Evolutionary conservation across 2,329 filamentous ascomycete genomes (phyloP), one percentile per base, ranked within the genome.

Genomic region (Ceratocystis cacaofunesta): DNA sequence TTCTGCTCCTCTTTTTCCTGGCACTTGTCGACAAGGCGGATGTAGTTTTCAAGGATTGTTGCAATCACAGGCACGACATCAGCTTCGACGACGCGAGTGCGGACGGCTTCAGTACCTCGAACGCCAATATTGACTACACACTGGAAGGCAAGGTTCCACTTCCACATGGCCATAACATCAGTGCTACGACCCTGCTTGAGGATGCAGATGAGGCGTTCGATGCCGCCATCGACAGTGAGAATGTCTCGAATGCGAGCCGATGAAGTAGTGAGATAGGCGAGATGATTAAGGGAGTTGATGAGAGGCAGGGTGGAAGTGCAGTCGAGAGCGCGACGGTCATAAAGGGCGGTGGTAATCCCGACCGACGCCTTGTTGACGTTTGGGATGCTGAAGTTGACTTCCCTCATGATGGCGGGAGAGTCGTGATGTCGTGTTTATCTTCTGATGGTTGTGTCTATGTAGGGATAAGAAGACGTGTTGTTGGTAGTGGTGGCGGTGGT

Each of bases 101-200:
- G 85, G 67, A 99, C 94, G 70, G 85, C 86, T 78, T 99, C 94
- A 12, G 94, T 96, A 68, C 94, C 94, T 70, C 94, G 85, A 68
- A 99, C 92, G 66, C 94, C 94, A 73, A 99, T 97, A 76, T 99
- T 99, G 74, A 99, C 94, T 69, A 97, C 92, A 75, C 94, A 99
- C 76, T 97, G 94, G 75, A 99, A 99, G 64, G 94, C 94, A 69
- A 99, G 82, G 73, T 96, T 99, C 94, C 94, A 99, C 77, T 97
- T 97, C 94, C 94, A 99, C 89, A 96, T 96, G 75, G 96, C 92
- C 92, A 97, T 96, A 86, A 96, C 88, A 75, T 99, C 92, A 76
- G 92, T 95, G 78, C 90, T 96, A 73, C 94, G 84, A 69, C 94
- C 94, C 76, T 96, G 90, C 77, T 99, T 99, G 75, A 99, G 84